A percentile compares a stretch with the other conserved stretches of the same genome.
These are phyloP conservation scores for Hevea brasiliensis DNA, from an alignment of 345 rosid species.

Conservation along the genomic window DNA sequence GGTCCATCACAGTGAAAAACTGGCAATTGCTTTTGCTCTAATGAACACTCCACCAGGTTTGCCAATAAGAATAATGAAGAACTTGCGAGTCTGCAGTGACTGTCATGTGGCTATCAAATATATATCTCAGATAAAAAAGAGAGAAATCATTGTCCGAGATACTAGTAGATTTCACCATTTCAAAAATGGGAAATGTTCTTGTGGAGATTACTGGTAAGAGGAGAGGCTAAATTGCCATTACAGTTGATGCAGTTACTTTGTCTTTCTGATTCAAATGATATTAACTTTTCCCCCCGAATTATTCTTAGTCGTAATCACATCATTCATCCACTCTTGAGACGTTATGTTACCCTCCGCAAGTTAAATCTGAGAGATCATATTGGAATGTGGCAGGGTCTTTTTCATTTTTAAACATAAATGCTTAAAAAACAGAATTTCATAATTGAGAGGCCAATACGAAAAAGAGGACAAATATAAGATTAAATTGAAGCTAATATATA, in stretches of 20 bases:
- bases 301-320: no score
- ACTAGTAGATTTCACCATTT: conserved; percentile 86
- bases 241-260: not conserved
- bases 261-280: not conserved
- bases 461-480: no score
- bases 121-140: conserved; percentile 56
- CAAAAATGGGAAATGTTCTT: conserved; percentile 65
- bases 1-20: conserved; percentile 71
- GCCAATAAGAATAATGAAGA: conserved; percentile 80
- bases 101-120: conserved; percentile 72
- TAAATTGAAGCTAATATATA: no score
- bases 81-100: conserved; percentile 69
- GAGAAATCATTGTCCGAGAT: conserved; percentile 73
- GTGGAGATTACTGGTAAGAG: conserved; percentile 72
- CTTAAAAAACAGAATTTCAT: no score
- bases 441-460: no score
- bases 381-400: no score
- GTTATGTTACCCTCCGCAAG: no score
- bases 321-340: no score
- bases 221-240: conserved; percentile 3
- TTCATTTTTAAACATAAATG: no score
- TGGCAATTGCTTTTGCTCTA: conserved; percentile 73
- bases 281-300: not conserved
- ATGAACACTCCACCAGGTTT: conserved; percentile 48
- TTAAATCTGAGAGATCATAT: no score